Percentiles rank a stretch among this genome's conserved stretches.
Evolutionary conservation across 2,329 filamentous ascomycete genomes (phyloP).

Genomic region (Neopestalotiopsis clavispora): DNA sequence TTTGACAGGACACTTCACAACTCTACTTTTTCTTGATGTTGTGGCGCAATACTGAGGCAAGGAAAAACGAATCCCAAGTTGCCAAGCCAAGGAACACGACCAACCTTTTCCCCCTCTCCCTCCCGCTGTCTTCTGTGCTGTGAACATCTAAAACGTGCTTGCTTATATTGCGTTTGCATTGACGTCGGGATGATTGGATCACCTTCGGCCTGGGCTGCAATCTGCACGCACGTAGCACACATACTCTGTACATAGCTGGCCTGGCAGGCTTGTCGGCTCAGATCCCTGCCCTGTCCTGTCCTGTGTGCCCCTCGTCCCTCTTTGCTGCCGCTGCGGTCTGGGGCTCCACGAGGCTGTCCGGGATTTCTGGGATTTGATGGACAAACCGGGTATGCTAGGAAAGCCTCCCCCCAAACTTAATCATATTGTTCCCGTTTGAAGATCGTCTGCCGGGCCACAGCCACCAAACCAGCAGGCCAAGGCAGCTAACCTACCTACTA

Average conservation of each 20-base stretch:
- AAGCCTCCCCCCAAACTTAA: neutral
- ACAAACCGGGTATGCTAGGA: slow-evolving; percentile 10
- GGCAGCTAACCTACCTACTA: too few relatives aligned
- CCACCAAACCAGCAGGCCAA: neutral
- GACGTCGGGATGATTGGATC: neutral
- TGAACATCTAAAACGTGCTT: slow-evolving; percentile 4
- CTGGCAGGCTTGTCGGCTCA: neutral
- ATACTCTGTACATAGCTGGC: neutral
- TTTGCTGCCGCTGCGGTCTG: neutral
- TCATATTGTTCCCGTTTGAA: slow-evolving; percentile 9
- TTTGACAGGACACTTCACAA: neutral
- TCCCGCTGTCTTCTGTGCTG: neutral
- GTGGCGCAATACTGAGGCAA: slow-evolving; percentile 1
- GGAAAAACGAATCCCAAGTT: neutral
- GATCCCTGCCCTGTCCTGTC: neutral
- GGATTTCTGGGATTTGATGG: slow-evolving; percentile 8
- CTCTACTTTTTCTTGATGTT: neutral
- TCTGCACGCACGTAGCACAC: neutral
- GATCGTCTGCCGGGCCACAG: slow-evolving; percentile 1
- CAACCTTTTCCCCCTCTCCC: neutral
- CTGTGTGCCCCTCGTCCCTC: neutral
- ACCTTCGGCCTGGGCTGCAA: neutral
- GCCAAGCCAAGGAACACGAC: neutral
- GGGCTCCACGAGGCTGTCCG: slow-evolving; percentile 6
- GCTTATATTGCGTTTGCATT: neutral